These are phyloP conservation scores for Wallacemonas collosoma DNA, from an alignment of 208 protist species.

Conservation along the genomic window DNA sequence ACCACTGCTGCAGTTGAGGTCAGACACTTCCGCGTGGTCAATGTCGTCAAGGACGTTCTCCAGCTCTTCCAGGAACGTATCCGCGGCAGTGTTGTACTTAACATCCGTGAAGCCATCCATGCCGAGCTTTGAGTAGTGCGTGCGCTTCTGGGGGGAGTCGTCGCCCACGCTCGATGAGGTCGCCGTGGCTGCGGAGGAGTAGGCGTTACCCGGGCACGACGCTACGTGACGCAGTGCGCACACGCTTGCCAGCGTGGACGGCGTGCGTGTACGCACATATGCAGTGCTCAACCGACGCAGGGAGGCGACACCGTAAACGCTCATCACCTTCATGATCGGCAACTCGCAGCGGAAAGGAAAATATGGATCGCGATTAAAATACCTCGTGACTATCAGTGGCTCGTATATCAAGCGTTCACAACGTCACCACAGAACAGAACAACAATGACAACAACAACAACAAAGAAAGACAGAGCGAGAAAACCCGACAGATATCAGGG, in stretches of 20 bases:
- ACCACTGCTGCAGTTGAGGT: conserved; percentile 59
- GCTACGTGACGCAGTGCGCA: not conserved
- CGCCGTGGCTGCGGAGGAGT: not conserved
- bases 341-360: not conserved
- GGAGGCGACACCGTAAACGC: not conserved
- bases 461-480: not conserved
- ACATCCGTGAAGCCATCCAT: conserved; percentile 89
- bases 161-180: not conserved
- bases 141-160: conserved; percentile 5
- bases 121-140: conserved; percentile 59
- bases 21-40: conserved; percentile 55
- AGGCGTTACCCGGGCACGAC: conserved; percentile 8
- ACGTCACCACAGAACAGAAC: not conserved
- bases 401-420: no score
- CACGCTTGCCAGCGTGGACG: not conserved
- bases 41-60: conserved; percentile 62
- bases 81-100: conserved; percentile 71
- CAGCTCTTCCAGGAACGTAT: conserved; percentile 65
- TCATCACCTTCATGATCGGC: not conserved
- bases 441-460: not conserved
- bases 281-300: not conserved
- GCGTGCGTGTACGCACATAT: not conserved
- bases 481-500: not conserved
- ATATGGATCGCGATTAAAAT: no score
- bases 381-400: no score